Evolutionary conservation across 1,139 yeast genomes (phyloP).

Genomic region (Suhomyces panamericanus): DNA sequence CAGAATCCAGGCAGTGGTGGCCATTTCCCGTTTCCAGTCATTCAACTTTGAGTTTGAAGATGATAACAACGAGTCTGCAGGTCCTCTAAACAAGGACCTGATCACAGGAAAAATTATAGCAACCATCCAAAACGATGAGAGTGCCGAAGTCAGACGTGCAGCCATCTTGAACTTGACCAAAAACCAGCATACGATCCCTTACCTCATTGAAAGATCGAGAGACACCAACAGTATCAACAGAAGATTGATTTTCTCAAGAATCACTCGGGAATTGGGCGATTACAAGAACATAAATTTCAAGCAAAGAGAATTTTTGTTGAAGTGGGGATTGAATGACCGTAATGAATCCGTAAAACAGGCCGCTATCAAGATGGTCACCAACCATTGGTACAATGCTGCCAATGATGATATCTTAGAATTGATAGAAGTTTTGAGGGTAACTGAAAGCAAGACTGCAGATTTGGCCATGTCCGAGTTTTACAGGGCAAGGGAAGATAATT

Average conservation of each 20-base stretch:
- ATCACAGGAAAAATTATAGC: slow-evolving; percentile 53
- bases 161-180: slow-evolving; percentile 71
- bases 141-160: slow-evolving; percentile 87
- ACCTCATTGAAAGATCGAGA: slow-evolving; percentile 76
- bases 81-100: slow-evolving; percentile 20
- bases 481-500: slow-evolving; percentile 59
- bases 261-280: slow-evolving; percentile 68
- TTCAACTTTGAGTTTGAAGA: slow-evolving; percentile 43
- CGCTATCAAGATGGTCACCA: slow-evolving; percentile 67
- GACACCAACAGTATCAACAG: slow-evolving; percentile 75
- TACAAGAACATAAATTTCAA: slow-evolving; percentile 58
- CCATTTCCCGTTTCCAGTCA: slow-evolving; percentile 76
- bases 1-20: slow-evolving; percentile 79
- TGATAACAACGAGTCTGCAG: slow-evolving; percentile 27
- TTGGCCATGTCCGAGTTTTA: slow-evolving; percentile 66
- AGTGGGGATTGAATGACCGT: slow-evolving; percentile 88
- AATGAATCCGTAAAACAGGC: slow-evolving; percentile 73
- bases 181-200: slow-evolving; percentile 53
- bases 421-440: slow-evolving; percentile 68
- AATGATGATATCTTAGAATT: slow-evolving; percentile 72
- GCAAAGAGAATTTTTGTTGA: slow-evolving; percentile 65
- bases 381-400: slow-evolving; percentile 69
- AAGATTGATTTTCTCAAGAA: slow-evolving; percentile 67
- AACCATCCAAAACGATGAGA: slow-evolving; percentile 73
- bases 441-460: slow-evolving; percentile 64